These are phyloP conservation scores for Dactylonectria macrodidyma DNA, from an alignment of 2,329 filamentous ascomycete genomes.

Conservation along the genomic window DNA sequence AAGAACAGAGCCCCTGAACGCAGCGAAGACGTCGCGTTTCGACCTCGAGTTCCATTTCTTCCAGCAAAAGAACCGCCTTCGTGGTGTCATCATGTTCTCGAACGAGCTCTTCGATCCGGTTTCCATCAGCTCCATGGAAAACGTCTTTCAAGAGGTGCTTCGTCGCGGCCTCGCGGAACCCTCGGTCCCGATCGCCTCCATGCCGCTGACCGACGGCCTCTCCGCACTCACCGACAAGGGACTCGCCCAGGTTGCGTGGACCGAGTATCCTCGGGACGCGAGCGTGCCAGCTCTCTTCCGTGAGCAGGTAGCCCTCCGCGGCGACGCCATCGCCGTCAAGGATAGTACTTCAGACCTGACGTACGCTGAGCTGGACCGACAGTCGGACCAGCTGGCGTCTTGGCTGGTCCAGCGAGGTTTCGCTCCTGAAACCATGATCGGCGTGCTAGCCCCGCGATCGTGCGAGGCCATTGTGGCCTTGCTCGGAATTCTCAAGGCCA, in stretches of 20 bases:
- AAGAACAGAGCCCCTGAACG: slow-evolving; percentile 24
- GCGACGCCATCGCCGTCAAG: slow-evolving; percentile 36
- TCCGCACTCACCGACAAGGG: slow-evolving; percentile 31
- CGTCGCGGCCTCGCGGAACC: slow-evolving; percentile 31
- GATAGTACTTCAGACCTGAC: slow-evolving; percentile 36
- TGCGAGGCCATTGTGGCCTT: slow-evolving; percentile 32
- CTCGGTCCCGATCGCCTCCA: not conserved
- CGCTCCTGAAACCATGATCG: slow-evolving; percentile 23
- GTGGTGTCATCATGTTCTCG: slow-evolving; percentile 35
- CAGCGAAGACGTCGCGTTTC: slow-evolving; percentile 33
- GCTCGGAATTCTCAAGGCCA: slow-evolving; percentile 39
- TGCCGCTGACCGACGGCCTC: slow-evolving; percentile 23
- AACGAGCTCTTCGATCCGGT: slow-evolving; percentile 39
- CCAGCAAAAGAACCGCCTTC: slow-evolving; percentile 31
- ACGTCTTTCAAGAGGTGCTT: slow-evolving; percentile 37
- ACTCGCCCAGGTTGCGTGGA: slow-evolving; percentile 32
- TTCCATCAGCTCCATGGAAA: slow-evolving; percentile 37
- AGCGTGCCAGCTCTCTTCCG: slow-evolving; percentile 45
- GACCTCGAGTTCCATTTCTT: slow-evolving; percentile 47
- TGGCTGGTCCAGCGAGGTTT: not conserved
- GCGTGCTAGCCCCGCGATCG: slow-evolving; percentile 28
- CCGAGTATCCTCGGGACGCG: slow-evolving; percentile 35
- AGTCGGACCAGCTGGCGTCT: slow-evolving; percentile 30
- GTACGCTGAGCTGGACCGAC: slow-evolving; percentile 36
- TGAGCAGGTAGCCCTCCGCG: slow-evolving; percentile 32